These are phyloP conservation scores for Verbena officinalis DNA, from an alignment of 257 asterid genomes.

Conservation along the genomic window DNA sequence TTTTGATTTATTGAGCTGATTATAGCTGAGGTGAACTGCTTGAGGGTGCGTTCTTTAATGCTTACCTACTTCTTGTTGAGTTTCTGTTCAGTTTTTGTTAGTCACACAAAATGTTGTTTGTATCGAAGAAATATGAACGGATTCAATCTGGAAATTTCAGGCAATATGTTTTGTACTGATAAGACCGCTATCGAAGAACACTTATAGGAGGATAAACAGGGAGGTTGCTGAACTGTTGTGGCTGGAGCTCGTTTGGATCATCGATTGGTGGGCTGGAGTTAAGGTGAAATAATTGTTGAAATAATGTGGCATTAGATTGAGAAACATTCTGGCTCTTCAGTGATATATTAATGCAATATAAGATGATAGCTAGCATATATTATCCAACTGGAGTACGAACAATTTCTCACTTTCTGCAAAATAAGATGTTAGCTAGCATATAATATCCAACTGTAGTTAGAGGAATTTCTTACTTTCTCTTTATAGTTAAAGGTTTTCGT, in stretches of 20 bases:
- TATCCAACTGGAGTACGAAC: too few relatives aligned
- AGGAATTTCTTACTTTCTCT: too few relatives aligned
- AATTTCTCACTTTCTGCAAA: too few relatives aligned
- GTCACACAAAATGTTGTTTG: background rate
- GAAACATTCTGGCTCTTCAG: background rate
- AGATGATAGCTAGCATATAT: background rate
- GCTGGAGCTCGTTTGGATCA: slow-evolving; percentile 97
- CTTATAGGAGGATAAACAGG: slow-evolving; percentile 79
- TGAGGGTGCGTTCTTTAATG: background rate
- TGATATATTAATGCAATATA: background rate
- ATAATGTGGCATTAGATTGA: background rate
- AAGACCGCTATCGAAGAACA: slow-evolving; percentile 75
- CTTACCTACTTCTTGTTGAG: slow-evolving; percentile 12
- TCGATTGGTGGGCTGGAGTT: slow-evolving; percentile 98
- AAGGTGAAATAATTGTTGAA: slow-evolving; percentile 53
- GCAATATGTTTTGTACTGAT: slow-evolving; percentile 67
- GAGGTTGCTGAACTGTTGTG: slow-evolving; percentile 76
- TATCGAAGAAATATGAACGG: slow-evolving; percentile 22
- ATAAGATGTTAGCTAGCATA: background rate
- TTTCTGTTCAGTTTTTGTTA: background rate
- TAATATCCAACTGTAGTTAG: too few relatives aligned
- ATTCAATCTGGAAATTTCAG: slow-evolving; percentile 40
- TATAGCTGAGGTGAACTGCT: slow-evolving; percentile 4
- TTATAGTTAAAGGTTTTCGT: background rate
- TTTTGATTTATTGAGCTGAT: slow-evolving; percentile 17